Evolutionary conservation across 805 yeast genomes (phyloP), one percentile per base, ranked within the genome.

Genomic region (Yarrowia sp.): DNA sequence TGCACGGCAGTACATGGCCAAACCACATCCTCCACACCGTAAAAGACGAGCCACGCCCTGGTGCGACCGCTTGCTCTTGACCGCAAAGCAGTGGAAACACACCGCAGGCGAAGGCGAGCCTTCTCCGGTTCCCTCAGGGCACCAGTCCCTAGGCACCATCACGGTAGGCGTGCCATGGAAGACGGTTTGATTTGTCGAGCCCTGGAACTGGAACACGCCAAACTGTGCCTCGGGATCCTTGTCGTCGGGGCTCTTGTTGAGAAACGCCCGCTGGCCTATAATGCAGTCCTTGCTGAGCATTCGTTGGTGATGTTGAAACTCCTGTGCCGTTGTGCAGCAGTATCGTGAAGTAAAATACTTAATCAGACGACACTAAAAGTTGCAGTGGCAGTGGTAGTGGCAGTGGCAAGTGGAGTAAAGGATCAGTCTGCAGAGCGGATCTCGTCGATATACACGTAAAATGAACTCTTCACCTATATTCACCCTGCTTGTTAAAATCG

Each of bases 11-110:
- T 55, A 55, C 47, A 39, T 55, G 22, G 61, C 61, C 38, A 55
- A 9, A n/a, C 61, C 61, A 55, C 61, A 55, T n/a, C 47, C 47
- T 29, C 47, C 61, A 55, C 61, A 55, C 7, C 58, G 42, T 14
- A 51, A 18, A n/a, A 51, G 24, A 22, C 58, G 58, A 16, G 58
- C 42, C 5, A 51, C 58, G 7, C 58, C 58, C 42, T 51, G 58
- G 14, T 51, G 58, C 8, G 58, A 35, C 18, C 58, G 31, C 7
- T 51, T 51, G 58, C 58, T 51, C 58, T 35, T 51, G 58, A 35
- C 42, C 22, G 58, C 58, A 51, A 51, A 51, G n/a, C 58, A 51
- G 24, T 51, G 29, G 24, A 51, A 51, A 35, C 58, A 51, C 24
- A 51, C 58, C 12, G 58, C 58, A 2, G 58, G 58, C 3, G 58